Evolutionary conservation across 345 rosid species (phyloP), one percentile per base, ranked within the genome.

Genomic region (Melastoma malabathricum): DNA sequence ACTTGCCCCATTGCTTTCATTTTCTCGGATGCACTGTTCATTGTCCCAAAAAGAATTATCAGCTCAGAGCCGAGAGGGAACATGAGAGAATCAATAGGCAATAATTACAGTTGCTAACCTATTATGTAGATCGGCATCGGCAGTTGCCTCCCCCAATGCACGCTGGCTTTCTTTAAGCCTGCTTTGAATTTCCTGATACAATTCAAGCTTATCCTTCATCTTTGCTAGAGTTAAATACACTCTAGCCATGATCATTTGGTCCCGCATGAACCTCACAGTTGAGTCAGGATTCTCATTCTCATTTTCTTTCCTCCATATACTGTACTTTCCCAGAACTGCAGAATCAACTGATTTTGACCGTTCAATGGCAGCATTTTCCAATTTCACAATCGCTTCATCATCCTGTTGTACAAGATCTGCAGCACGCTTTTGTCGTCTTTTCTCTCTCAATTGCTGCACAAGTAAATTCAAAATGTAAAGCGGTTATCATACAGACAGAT

Each of bases 241-340:
- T 71, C 77, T 85, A 57, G 95, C 92, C 99, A 93, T 85, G 68
- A 93, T 85, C 61, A 83, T 76, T 70, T 93, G 99, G 68, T 93
- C 99, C 47, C 95, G 66, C 72, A 93, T 83, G 73, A 93, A 69
- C 66, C 94, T 86, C 14, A 88, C 77, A 6, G 94, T 83, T 58
- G 84, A 77, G 75, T 93, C 99, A 25, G 86, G 45, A 52, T 88
- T 88, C 60, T 85, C 97, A 29, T 76, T 93, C 69, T 88, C 99
- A 44, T 71, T 79, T 59, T 93, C 99, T 68, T 64, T 83, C 67
- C 97, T 81, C 99, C 99, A 93, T 60, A 88, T 73, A 71, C 74
- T 93, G 68, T 88, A 93, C 68, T 88, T 93, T 13, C 99, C 99
- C 57, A 93, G 73, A 65, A 88, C 84, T 13, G 97, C 88, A 44